These are phyloP conservation scores for Coix lacrymajobi DNA, from an alignment of 176 grass and related monocot species.

Conservation along the genomic window DNA sequence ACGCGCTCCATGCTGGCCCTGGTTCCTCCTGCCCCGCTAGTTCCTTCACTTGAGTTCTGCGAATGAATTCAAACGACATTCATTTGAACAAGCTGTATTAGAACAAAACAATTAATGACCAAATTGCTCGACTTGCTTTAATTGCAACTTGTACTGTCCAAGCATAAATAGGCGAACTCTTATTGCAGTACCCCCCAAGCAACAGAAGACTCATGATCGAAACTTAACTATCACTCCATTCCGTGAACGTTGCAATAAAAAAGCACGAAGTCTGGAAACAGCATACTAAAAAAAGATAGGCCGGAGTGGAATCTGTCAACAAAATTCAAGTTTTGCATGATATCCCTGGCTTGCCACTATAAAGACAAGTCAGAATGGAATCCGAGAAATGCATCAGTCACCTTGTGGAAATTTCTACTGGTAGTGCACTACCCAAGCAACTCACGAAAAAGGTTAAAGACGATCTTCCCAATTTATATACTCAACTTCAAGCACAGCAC, in stretches of 20 bases:
- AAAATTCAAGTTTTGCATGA: background rate
- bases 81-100: background rate
- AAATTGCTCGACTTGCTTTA: background rate
- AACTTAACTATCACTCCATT: background rate
- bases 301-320: background rate
- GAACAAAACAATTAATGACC: background rate
- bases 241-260: background rate
- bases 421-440: background rate
- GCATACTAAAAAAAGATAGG: background rate
- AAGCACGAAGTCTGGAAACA: background rate
- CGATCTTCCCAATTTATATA: background rate
- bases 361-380: background rate
- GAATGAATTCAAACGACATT: background rate
- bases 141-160: too few species aligned
- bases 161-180: background rate
- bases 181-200: background rate
- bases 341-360: background rate
- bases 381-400: background rate
- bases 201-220: background rate
- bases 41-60: conserved; percentile 30
- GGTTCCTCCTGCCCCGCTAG: background rate
- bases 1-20: conserved; percentile 14
- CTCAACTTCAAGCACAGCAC: background rate
- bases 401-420: background rate
- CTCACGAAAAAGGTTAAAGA: background rate